Evolutionary conservation across 305 asterid species (phyloP).

Genomic region (Euphrasia arctica): DNA sequence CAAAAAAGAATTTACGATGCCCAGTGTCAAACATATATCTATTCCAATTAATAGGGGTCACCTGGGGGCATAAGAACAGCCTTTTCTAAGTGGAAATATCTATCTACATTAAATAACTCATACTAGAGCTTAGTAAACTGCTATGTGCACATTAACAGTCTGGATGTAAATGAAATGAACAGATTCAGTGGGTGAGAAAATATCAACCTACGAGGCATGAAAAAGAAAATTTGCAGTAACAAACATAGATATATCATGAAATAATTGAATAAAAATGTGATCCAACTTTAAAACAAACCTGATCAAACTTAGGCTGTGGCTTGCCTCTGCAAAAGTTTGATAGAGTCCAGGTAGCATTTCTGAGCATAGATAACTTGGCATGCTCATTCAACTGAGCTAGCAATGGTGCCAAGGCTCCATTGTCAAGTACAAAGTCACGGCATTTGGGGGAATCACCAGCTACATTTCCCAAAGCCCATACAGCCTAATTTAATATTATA

Average conservation of each 20-base stretch:
- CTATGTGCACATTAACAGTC: neutral
- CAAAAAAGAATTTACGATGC: neutral
- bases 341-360: slow-evolving; percentile 95
- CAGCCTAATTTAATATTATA: slow-evolving; percentile 54
- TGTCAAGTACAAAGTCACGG: slow-evolving; percentile 79
- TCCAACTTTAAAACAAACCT: slow-evolving; percentile 42
- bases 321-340: slow-evolving; percentile 96
- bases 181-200: neutral
- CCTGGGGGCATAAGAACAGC: neutral
- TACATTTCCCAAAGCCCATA: slow-evolving; percentile 95
- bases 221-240: neutral
- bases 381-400: slow-evolving; percentile 76
- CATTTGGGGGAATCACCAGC: slow-evolving; percentile 97
- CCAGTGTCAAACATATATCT: neutral
- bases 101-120: neutral
- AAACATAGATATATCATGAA: neutral
- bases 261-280: neutral
- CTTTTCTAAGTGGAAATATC: neutral
- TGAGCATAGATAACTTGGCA: slow-evolving; percentile 80
- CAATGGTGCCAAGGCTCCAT: slow-evolving; percentile 76
- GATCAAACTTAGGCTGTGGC: slow-evolving; percentile 84
- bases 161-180: neutral
- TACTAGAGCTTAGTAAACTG: neutral
- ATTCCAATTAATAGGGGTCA: neutral
- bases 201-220: neutral